phyloP scores from a whole-genome alignment of 495 filamentous ascomycete genomes.

The Penicillium turbatum region DNA sequence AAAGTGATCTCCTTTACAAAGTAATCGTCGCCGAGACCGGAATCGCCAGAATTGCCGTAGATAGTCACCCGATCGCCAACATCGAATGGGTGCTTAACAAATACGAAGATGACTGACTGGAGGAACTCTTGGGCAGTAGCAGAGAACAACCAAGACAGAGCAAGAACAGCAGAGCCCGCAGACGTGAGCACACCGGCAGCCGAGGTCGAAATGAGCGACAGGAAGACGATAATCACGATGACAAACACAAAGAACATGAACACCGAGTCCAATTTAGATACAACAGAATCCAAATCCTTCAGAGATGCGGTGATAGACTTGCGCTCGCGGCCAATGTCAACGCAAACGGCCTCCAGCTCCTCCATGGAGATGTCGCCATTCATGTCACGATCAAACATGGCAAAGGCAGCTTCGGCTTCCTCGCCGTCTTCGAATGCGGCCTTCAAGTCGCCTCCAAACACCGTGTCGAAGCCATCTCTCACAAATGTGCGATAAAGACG shows the following conservation, averaged over 20 bases:
- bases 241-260: constrained; percentile 80
- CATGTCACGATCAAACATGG: constrained; percentile 93
- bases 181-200: constrained; percentile 82
- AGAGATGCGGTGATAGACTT: constrained; percentile 92
- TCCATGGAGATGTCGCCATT: constrained; percentile 97
- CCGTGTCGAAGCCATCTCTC: constrained; percentile 65
- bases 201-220: constrained; percentile 84
- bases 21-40: constrained; percentile 81
- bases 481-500: constrained; percentile 91
- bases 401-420: constrained; percentile 87
- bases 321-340: constrained; percentile 90
- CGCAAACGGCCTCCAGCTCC: constrained; percentile 87
- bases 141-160: constrained; percentile 86
- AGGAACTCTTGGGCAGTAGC: constrained; percentile 93
- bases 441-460: constrained; percentile 71
- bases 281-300: constrained; percentile 93
- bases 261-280: constrained; percentile 83
- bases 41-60: constrained; percentile 80
- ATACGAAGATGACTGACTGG: constrained; percentile 88
- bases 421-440: constrained; percentile 78
- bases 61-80: constrained; percentile 91
- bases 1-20: constrained; percentile 92
- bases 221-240: constrained; percentile 76
- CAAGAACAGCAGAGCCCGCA: constrained; percentile 78
- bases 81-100: constrained; percentile 97